These are phyloP conservation scores for Cladosporium sphaerospermum DNA, from an alignment of 2,329 filamentous ascomycete species.

Conservation along the genomic window DNA sequence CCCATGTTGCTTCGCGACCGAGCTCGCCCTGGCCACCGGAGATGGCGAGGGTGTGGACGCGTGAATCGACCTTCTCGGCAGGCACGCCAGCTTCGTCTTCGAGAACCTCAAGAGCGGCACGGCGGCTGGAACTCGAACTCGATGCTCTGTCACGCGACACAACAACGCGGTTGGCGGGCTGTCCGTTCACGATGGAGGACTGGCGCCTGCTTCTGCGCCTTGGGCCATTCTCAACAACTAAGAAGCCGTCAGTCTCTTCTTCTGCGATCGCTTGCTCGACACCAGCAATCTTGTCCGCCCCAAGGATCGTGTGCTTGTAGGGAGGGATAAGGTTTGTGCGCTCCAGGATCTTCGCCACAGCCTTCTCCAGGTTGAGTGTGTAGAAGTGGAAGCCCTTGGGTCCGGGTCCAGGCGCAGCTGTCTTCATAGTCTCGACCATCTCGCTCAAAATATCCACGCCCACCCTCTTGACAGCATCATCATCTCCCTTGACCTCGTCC, in stretches of 20 bases:
- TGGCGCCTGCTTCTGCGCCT: constrained; percentile 44
- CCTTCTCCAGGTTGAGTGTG: constrained; percentile 92
- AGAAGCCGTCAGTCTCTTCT: constrained; percentile 31
- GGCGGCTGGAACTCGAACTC: constrained; percentile 47
- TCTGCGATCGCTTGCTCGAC: constrained; percentile 43
- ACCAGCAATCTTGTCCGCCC: constrained; percentile 31
- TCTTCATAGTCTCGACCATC: constrained; percentile 71
- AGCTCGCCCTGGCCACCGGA: constrained; percentile 87
- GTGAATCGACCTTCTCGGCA: constrained; percentile 59
- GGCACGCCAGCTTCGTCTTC: constrained; percentile 74
- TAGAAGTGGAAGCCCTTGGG: constrained; percentile 93
- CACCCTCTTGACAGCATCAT: constrained; percentile 72
- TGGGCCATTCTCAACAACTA: constrained; percentile 33
- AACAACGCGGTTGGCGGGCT: constrained; percentile 82
- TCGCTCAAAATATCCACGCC: constrained; percentile 80
- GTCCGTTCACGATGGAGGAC: constrained; percentile 73
- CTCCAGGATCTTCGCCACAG: constrained; percentile 88
- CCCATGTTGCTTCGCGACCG: constrained; percentile 94
- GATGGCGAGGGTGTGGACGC: constrained; percentile 73
- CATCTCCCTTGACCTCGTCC: constrained; percentile 68
- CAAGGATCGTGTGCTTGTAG: constrained; percentile 23
- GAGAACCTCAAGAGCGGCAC: constrained; percentile 55
- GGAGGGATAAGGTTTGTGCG: constrained; percentile 73
- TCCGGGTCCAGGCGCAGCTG: constrained; percentile 40
- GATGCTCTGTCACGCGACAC: constrained; percentile 54